phyloP scores from a whole-genome alignment of 805 yeast species.

The Dipodascopsis uninucleata region DNA sequence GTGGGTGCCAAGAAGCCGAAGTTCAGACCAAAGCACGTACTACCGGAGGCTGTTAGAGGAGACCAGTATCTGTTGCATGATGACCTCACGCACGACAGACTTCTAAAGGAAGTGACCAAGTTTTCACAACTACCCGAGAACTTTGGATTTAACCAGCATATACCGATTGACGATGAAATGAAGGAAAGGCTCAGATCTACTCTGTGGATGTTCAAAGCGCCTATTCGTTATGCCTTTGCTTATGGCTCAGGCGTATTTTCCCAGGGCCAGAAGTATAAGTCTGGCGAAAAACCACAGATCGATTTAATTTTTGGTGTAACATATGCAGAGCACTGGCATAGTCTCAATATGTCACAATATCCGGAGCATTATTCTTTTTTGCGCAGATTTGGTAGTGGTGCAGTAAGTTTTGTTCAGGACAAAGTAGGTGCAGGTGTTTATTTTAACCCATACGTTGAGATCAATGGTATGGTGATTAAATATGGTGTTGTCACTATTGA shows the following conservation, averaged over 20 bases:
- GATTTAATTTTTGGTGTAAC: constrained; percentile 83
- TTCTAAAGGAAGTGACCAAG: constrained; percentile 21
- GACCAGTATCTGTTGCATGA: neutral
- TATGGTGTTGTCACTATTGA: constrained; percentile 79
- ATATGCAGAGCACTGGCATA: constrained; percentile 73
- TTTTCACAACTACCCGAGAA: constrained; percentile 50
- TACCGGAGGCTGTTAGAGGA: neutral
- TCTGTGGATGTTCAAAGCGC: constrained; percentile 60
- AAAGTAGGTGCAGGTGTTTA: constrained; percentile 81
- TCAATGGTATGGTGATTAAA: constrained; percentile 61
- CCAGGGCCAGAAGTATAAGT: constrained; percentile 48
- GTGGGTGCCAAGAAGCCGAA: neutral
- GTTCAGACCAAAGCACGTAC: neutral
- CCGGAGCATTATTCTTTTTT: constrained; percentile 76
- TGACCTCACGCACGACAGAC: constrained; percentile 2
- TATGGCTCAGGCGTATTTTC: constrained; percentile 92
- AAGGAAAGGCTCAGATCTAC: constrained; percentile 48
- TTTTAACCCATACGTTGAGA: constrained; percentile 81
- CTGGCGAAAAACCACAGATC: constrained; percentile 57
- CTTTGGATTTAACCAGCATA: constrained; percentile 57
- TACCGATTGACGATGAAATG: constrained; percentile 44
- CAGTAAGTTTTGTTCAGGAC: constrained; percentile 56
- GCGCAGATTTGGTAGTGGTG: constrained; percentile 55
- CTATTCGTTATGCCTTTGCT: constrained; percentile 78
- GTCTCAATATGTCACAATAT: constrained; percentile 59